A percentile compares a stretch with the other conserved stretches of the same genome.
Evolutionary conservation across 768 basidiomycete species (phyloP).

Genomic region (Lactarius pseudohatsudake): DNA sequence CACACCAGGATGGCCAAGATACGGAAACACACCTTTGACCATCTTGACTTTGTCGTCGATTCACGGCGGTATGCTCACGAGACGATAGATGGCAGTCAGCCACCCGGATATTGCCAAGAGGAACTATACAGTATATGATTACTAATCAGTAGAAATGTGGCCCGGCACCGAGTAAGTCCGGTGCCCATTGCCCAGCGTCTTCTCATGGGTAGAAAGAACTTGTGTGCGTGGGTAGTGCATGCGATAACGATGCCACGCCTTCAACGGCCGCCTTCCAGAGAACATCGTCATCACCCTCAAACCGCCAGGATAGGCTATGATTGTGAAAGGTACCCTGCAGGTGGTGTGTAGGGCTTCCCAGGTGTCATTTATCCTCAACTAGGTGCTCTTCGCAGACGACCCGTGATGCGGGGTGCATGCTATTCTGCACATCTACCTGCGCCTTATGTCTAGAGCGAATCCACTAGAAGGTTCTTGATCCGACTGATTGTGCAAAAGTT

Average conservation of each 20-base stretch:
- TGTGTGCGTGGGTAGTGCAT: neutral
- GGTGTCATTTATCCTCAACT: neutral
- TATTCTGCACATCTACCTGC: neutral
- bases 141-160: neutral
- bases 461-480: slow-evolving; percentile 9
- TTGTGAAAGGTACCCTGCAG: neutral
- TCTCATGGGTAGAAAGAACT: neutral
- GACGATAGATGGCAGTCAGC: slow-evolving; percentile 25
- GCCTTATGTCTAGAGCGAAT: slow-evolving; percentile 2
- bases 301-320: slow-evolving; percentile 19
- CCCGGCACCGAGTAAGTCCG: neutral
- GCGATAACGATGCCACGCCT: slow-evolving; percentile 10
- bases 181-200: neutral
- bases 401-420: slow-evolving; percentile 1
- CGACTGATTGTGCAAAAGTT: slow-evolving; percentile 4
- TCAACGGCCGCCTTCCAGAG: slow-evolving; percentile 3
- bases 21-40: slow-evolving; percentile 32
- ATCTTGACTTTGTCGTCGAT: slow-evolving; percentile 31
- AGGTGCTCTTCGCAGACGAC: neutral
- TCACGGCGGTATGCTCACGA: slow-evolving; percentile 24
- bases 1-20: neutral
- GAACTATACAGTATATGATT: slow-evolving; percentile 31
- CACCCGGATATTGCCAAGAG: slow-evolving; percentile 33
- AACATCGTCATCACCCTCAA: neutral
- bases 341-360: neutral